A percentile compares a stretch with the other conserved stretches of the same genome.
These are phyloP conservation scores for Sporothrix inflata DNA, from an alignment of 2,329 filamentous ascomycete species.

Conservation along the genomic window DNA sequence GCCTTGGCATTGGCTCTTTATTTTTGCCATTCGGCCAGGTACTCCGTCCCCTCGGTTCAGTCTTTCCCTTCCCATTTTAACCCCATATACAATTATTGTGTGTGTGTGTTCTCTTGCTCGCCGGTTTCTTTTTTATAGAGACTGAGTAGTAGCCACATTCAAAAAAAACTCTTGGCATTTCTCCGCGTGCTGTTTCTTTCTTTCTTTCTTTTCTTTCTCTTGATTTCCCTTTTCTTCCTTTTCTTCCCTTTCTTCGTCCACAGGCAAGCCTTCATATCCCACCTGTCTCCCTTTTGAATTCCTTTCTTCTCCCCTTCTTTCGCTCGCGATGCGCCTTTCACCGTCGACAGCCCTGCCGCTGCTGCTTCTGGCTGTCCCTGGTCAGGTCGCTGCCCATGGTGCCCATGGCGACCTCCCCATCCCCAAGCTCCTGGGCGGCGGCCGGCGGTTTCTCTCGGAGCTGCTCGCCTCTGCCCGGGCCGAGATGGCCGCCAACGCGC, in stretches of 20 bases:
- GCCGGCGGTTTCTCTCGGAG: slow-evolving; percentile 37
- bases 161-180: slow-evolving; percentile 16
- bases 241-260: not conserved
- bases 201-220: slow-evolving; percentile 8
- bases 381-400: slow-evolving; percentile 38
- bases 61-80: not conserved
- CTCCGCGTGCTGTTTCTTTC: not conserved
- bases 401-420: slow-evolving; percentile 36
- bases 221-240: not conserved
- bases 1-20: slow-evolving; percentile 21
- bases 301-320: not conserved
- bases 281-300: not conserved
- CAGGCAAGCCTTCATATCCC: not conserved
- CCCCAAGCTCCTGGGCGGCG: slow-evolving; percentile 38
- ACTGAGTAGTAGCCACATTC: not conserved
- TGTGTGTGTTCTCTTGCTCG: not conserved
- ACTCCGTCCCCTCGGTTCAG: not conserved
- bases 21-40: slow-evolving; percentile 1
- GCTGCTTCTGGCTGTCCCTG: slow-evolving; percentile 37
- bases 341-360: not conserved
- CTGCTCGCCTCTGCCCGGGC: slow-evolving; percentile 29
- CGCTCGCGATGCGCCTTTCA: slow-evolving; percentile 10
- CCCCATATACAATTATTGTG: not conserved
- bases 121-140: not conserved
- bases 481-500: not conserved